Evolutionary conservation across 2,329 filamentous ascomycete species (phyloP).

Genomic region (Claviceps sp.): DNA sequence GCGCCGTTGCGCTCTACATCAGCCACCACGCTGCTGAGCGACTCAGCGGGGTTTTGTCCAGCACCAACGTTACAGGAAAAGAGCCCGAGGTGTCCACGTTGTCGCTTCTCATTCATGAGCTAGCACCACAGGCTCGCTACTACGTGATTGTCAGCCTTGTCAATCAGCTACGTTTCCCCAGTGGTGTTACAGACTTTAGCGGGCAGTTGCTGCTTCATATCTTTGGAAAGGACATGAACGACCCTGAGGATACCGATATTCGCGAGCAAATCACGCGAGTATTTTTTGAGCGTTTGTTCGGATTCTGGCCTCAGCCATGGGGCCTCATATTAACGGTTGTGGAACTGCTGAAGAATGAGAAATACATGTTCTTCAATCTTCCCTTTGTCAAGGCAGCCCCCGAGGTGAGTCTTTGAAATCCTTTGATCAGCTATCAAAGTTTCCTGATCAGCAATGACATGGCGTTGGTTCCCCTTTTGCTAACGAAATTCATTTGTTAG

Average conservation of each 20-base stretch:
- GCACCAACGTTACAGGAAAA: slow-evolving; percentile 30
- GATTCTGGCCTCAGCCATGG: slow-evolving; percentile 91
- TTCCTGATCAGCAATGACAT: neutral
- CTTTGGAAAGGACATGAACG: slow-evolving; percentile 62
- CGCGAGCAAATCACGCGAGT: slow-evolving; percentile 85
- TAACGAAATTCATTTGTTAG: slow-evolving; percentile 11
- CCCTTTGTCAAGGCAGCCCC: slow-evolving; percentile 83
- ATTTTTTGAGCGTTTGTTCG: slow-evolving; percentile 73
- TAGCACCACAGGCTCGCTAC: slow-evolving; percentile 68
- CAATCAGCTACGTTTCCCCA: slow-evolving; percentile 85
- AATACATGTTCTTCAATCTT: slow-evolving; percentile 83
- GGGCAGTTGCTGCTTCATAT: slow-evolving; percentile 72
- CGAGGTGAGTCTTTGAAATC: slow-evolving; percentile 45
- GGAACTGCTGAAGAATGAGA: slow-evolving; percentile 83
- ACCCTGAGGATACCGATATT: slow-evolving; percentile 66
- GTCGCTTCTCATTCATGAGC: slow-evolving; percentile 60
- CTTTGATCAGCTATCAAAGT: neutral
- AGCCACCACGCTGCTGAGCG: slow-evolving; percentile 57
- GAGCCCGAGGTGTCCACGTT: slow-evolving; percentile 54
- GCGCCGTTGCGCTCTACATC: slow-evolving; percentile 73
- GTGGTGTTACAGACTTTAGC: slow-evolving; percentile 85
- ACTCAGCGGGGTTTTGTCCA: slow-evolving; percentile 42
- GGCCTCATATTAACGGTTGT: slow-evolving; percentile 78
- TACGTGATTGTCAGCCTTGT: slow-evolving; percentile 72
- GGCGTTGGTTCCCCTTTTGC: neutral